Evolutionary conservation across 2,329 filamentous ascomycete species (phyloP), one percentile per base, ranked within the genome.

Genomic region (Rhynchosporium graminicola): DNA sequence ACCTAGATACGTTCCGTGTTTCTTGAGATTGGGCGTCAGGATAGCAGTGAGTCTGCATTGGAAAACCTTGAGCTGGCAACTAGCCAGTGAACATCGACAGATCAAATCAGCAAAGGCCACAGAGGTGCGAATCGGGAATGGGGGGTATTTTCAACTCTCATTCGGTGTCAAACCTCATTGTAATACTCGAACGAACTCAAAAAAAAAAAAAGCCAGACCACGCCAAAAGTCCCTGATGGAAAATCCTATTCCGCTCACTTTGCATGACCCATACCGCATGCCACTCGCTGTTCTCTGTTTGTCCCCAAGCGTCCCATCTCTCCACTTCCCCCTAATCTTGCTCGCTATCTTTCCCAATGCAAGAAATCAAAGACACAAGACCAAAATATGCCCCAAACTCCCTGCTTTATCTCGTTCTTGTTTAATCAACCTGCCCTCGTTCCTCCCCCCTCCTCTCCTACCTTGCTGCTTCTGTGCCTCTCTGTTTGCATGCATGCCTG

Each of bases 351-450:
- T 20, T n/a, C 26, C 43, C 7, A 33, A 26, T 2, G 33, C 15
- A n/a, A 33, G 9, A 26, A 29, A 42, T 40, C 10, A 54, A 40
- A 2, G 40, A 54, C 28, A 54, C 33, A 52, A 52, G 48, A 38
- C 38, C 48, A 54, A 54, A 54, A 54, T 42, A 33, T 57, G 54
- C 29, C 54, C 54, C 40, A 57, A 15, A 45, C 54, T 46, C 54
- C 40, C 28, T 46, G 54, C 54, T 45, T 57, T 46, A 12, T 57
- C 20, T 43, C 26, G 45, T 15, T 57, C 54, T 57, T 33, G 20
- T 20, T 20, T 20, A 20, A 20, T 20, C 20, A 20, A 20, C 20
- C 20, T 20, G 20, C 20, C 48, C 48, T n/a, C 8, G 12, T 31
- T 38, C 31, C 29, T 10, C 36, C 48, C 48, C 26, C 48, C 31